Evolutionary conservation across 2,329 filamentous ascomycete genomes (phyloP).

Genomic region (Alternaria ethzedia): DNA sequence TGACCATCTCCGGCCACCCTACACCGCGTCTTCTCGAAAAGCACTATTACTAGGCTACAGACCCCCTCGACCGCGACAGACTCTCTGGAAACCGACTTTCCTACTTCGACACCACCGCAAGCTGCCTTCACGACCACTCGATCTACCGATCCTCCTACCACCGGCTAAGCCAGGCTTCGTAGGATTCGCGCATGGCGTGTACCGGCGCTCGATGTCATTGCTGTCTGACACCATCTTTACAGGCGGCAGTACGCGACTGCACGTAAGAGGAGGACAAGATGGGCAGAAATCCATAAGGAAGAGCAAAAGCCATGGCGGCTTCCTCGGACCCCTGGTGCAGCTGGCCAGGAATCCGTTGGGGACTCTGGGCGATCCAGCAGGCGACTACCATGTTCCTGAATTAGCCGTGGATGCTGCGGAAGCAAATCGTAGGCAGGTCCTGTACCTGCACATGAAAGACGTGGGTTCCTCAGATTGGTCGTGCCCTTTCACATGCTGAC

Average conservation of each 20-base stretch:
- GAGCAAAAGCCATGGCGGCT: conserved; percentile 39
- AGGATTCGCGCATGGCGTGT: conserved; percentile 43
- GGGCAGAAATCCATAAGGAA: conserved; percentile 20
- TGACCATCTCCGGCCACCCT: conserved; percentile 15
- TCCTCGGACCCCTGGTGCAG: conserved; percentile 45
- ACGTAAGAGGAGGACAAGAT: conserved; percentile 24
- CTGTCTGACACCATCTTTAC: conserved; percentile 44
- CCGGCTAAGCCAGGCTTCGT: conserved; percentile 19
- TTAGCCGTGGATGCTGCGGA: conserved; percentile 9
- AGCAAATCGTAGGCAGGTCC: conserved; percentile 60
- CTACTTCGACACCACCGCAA: neutral
- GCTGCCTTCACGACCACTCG: neutral
- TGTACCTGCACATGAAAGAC: conserved; percentile 70
- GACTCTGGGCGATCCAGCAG: conserved; percentile 19
- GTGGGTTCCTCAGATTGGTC: conserved; percentile 54
- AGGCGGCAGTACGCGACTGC: conserved; percentile 38
- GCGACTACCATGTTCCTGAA: conserved; percentile 24
- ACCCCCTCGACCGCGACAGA: neutral
- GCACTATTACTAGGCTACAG: conserved; percentile 12
- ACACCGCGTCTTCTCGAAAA: conserved; percentile 20
- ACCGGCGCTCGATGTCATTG: conserved; percentile 43
- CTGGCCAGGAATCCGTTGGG: conserved; percentile 45
- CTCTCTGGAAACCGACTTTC: neutral
- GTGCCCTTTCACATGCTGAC: conserved; percentile 38
- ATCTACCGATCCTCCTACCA: conserved; percentile 11